A percentile compares a stretch with the other conserved stretches of the same genome.
These are phyloP conservation scores for Solanum lycopersicoides DNA, from an alignment of 257 asterid species.

Conservation along the genomic window DNA sequence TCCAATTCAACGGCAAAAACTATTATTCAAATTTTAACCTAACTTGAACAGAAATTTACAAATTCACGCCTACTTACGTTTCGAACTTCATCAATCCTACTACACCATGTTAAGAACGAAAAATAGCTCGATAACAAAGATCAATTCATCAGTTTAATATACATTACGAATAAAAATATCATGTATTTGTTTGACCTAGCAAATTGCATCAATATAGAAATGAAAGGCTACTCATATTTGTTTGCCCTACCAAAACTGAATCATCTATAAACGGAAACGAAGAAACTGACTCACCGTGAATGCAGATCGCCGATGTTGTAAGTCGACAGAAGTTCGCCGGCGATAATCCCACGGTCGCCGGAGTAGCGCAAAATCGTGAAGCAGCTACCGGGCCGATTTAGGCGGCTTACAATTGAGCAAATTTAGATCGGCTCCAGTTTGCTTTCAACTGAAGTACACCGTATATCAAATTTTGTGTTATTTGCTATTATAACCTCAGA, in stretches of 20 bases:
- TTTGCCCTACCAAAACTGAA: background rate
- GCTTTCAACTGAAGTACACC: background rate
- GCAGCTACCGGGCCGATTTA: background rate
- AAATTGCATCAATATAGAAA: background rate
- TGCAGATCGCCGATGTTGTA: background rate
- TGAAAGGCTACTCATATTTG: background rate
- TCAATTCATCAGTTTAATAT: background rate
- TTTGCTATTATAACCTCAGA: background rate
- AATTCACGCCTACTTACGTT: background rate
- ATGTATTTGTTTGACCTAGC: background rate
- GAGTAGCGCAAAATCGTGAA: background rate
- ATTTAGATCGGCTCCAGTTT: background rate
- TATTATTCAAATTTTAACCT: background rate
- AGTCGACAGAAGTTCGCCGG: background rate
- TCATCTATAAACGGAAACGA: background rate
- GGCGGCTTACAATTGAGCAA: background rate
- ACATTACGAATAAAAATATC: background rate
- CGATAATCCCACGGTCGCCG: background rate
- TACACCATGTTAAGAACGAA: background rate
- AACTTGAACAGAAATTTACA: background rate
- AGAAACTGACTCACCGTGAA: background rate
- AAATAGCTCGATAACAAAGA: background rate
- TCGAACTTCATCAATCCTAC: background rate
- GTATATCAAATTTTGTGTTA: background rate
- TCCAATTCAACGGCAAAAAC: background rate